Evolutionary conservation across 1,284 basidiomycete species (phyloP), one percentile per base, ranked within the genome.

Genomic region (Puccinia horiana): DNA sequence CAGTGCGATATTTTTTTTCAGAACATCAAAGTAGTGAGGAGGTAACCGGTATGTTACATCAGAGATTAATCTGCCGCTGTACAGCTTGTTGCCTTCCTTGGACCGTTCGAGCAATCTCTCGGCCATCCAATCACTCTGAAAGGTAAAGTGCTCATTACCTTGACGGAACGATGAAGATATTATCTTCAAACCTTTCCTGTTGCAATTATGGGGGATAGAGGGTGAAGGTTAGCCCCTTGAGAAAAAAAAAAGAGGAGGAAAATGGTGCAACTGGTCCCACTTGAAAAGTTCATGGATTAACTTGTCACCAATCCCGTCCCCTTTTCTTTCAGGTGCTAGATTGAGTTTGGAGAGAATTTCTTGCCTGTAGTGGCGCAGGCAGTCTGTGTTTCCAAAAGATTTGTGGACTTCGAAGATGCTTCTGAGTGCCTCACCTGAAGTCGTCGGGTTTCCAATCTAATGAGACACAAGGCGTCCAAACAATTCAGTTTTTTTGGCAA

Each of bases 21-120:
- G 35, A 18, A 74, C 72, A 74, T 74, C 32, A 52, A 49, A 54
- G 40, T 74, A 11, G 72, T 44, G 26, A 74, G 49, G 18, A 74
- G 29, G 32, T 49, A 52, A 29, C 44, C 47, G 23, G 18, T 70
- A 70, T n/a, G 67, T 70, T 14, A 70, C 14, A 42, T 40, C 40
- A 26, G 67, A 70, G 44, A 70, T 40, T n/a, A 70, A 32, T 20
- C 67, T 32, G n/a, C 35, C 67, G 18, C 23, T 5, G 40, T 70
- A 70, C 14, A 70, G 16, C 20, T 26, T 47, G 44, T 70, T 47
- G 20, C 40, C 40, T 20, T 65, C 61, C 29, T 65, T 26, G 44
- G 44, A 16, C 8, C 16, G 44, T 8, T 47, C 44, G 9, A 47
- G 8, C 16, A 47, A 47, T 47, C 23, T 5, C 29, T 58, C 6